phyloP scores from a whole-genome alignment of 169 alveolate genomes.

The Plasmodium inui region DNA sequence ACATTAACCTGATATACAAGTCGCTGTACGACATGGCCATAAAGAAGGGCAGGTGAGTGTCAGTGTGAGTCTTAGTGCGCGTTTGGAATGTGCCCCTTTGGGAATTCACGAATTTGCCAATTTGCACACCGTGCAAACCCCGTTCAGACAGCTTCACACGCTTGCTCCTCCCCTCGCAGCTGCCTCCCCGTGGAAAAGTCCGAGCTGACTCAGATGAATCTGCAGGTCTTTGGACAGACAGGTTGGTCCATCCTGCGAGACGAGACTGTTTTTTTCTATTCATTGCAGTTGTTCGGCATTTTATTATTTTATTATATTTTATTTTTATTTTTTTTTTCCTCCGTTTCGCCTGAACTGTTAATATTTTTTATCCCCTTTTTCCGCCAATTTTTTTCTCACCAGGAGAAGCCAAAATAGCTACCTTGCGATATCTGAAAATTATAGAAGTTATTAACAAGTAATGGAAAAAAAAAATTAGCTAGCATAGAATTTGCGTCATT shows the following conservation, averaged over 20 bases:
- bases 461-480: not conserved
- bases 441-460: slow-evolving; percentile 74
- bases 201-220: slow-evolving; percentile 58
- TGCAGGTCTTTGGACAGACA: slow-evolving; percentile 76
- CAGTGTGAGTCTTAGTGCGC: too few species aligned
- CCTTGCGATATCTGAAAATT: slow-evolving; percentile 71
- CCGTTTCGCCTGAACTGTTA: slow-evolving; percentile 2
- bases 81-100: too few species aligned
- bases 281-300: not conserved
- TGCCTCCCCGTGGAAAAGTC: slow-evolving; percentile 66
- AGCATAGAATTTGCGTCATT: not conserved
- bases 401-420: slow-evolving; percentile 76
- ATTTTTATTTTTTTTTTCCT: not conserved
- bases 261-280: not conserved
- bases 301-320: not conserved
- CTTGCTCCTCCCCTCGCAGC: slow-evolving; percentile 2
- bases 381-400: not conserved
- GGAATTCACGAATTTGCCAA: not conserved
- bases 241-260: slow-evolving; percentile 7
- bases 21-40: slow-evolving; percentile 79
- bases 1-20: slow-evolving; percentile 77
- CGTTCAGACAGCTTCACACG: not conserved
- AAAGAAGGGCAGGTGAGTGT: slow-evolving; percentile 79
- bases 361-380: not conserved
- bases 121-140: not conserved